phyloP scores from a whole-genome alignment of 2,329 filamentous ascomycete genomes.

The Lachnellula hyalina region DNA sequence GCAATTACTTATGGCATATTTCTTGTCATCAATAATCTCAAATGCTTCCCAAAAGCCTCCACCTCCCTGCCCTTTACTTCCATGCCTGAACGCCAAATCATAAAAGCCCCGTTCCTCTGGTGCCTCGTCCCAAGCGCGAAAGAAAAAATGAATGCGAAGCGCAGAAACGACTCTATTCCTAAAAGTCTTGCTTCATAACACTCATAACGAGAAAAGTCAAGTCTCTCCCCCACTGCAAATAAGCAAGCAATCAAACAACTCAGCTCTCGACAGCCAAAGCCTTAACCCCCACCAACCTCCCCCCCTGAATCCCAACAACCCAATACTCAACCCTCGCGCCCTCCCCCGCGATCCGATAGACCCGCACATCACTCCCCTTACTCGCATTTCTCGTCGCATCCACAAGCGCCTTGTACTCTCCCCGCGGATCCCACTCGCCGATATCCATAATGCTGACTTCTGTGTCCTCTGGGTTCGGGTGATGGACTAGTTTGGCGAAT shows the following conservation, averaged over 20 bases:
- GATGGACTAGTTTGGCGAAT: conserved; percentile 62
- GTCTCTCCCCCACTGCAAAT: too few relatives aligned
- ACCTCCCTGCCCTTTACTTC: too few relatives aligned
- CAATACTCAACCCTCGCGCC: conserved; percentile 71
- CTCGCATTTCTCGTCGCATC: conserved; percentile 61
- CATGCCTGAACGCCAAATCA: too few relatives aligned
- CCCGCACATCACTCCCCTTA: conserved; percentile 61
- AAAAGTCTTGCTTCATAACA: too few relatives aligned
- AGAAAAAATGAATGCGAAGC: too few relatives aligned
- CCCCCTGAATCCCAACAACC: conserved; percentile 60
- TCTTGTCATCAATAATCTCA: too few relatives aligned
- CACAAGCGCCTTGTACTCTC: conserved; percentile 63
- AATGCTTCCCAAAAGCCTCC: too few relatives aligned
- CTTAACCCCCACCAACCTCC: conserved; percentile 70
- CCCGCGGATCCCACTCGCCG: conserved; percentile 66
- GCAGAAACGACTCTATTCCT: too few relatives aligned
- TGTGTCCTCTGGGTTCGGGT: conserved; percentile 47
- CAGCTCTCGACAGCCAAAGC: conserved; percentile 70
- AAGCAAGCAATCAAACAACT: background rate
- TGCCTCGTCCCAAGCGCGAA: too few relatives aligned
- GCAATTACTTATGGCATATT: too few relatives aligned
- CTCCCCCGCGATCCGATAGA: conserved; percentile 65
- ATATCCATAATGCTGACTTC: conserved; percentile 62
- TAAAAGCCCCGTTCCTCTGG: too few relatives aligned
- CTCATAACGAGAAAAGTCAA: too few relatives aligned